Conservation (phyloP, 2,329 filamentous ascomycete genomes). For the Monilinia aucupariae region DNA sequence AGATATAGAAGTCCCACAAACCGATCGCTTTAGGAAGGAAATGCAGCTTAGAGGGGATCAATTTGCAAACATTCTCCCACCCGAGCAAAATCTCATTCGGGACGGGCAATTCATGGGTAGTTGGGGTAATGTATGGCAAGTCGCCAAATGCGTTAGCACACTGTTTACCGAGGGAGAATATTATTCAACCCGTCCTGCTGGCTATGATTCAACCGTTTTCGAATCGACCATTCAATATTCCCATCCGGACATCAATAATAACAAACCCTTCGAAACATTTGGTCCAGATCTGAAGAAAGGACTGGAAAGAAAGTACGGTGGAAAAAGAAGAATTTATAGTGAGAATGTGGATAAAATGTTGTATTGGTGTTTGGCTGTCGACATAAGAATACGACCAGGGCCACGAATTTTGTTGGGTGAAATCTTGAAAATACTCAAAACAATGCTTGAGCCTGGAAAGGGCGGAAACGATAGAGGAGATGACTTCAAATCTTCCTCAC, state of each 20-base stretch:
- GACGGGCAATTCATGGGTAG: background rate
- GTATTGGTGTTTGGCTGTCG: background rate
- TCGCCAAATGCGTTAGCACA: background rate
- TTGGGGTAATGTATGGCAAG: background rate
- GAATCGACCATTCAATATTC: background rate
- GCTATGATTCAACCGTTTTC: background rate
- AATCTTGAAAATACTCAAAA: background rate
- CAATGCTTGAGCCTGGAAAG: background rate
- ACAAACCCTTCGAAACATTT: background rate
- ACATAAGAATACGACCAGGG: background rate
- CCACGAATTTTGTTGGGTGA: background rate
- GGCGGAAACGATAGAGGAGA: background rate
- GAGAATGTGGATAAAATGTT: background rate
- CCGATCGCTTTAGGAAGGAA: background rate
- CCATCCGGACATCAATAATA: background rate
- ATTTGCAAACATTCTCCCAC: background rate
- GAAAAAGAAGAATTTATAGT: background rate
- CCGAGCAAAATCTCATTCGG: background rate
- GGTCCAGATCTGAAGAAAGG: background rate
- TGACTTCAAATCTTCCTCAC: background rate
- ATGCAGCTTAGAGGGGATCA: background rate
- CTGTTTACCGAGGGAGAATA: background rate
- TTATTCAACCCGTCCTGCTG: background rate
- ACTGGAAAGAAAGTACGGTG: background rate
- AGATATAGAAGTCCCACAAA: background rate